Conservation (phyloP, 1,139 yeast species). For the Blastobotrys buckinghamii region DNA sequence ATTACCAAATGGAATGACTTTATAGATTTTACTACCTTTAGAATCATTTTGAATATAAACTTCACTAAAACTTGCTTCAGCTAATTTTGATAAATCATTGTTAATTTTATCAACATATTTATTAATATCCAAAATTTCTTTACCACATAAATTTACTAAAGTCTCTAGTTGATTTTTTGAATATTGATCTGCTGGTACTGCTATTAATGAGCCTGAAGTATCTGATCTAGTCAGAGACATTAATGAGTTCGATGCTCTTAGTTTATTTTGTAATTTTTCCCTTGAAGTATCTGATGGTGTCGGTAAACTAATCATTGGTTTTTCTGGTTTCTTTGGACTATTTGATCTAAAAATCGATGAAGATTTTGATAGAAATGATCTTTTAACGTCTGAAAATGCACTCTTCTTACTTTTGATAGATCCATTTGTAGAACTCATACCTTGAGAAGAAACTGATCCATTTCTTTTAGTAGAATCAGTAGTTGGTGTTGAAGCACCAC, state of each 20-base stretch:
- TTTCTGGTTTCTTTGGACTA: constrained; percentile 12
- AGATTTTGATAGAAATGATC: constrained; percentile 13
- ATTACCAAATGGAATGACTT: constrained; percentile 48
- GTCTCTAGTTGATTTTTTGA: constrained; percentile 29
- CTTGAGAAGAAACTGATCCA: constrained; percentile 8
- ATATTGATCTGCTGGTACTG: constrained; percentile 31
- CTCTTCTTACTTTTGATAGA: constrained; percentile 1
- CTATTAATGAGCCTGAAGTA: constrained; percentile 24
- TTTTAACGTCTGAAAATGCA: constrained; percentile 8
- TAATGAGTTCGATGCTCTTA: constrained; percentile 49
- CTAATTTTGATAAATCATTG: constrained; percentile 32
- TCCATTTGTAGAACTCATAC: not conserved
- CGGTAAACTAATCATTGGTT: constrained; percentile 50
- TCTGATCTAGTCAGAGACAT: constrained; percentile 35
- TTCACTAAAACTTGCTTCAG: constrained; percentile 45
- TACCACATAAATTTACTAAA: constrained; percentile 36
- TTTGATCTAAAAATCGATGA: constrained; percentile 4
- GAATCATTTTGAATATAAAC: constrained; percentile 32
- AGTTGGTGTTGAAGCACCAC: not conserved
- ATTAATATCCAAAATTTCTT: constrained; percentile 29
- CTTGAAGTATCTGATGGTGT: constrained; percentile 50
- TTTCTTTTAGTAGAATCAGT: constrained; percentile 1
- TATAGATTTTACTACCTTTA: constrained; percentile 33
- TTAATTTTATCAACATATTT: constrained; percentile 25
- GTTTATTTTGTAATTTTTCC: constrained; percentile 47